Evolutionary conservation across 805 yeast genomes (phyloP), one percentile per base, ranked within the genome.

Genomic region (Clavispora asparagi): DNA sequence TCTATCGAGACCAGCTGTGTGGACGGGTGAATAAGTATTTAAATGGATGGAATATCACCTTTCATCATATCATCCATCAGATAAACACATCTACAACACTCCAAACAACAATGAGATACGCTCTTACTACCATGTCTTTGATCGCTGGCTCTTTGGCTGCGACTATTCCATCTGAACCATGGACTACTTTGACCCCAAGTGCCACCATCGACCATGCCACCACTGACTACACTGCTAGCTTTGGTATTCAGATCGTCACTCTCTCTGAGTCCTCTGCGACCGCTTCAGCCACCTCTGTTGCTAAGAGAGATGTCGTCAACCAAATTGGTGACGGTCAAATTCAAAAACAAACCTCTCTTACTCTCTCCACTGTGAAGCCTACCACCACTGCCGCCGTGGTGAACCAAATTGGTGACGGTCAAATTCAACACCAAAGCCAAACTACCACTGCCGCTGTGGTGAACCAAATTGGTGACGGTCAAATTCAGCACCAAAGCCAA

Each of bases 181-280:
- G 86, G 86, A 65, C 85, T 45, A 82, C 89, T 45, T 74, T 85
- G 64, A 83, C 90, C 33, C 91, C 94, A 55, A 78, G 77, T 41
- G 63, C 79, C 8, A 59, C 75, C 40, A 73, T 74, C 49, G 54
- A 79, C 10, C 81, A 81, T 58, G 84, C 81, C 50, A 55, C 74
- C 42, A 78, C 87, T 41, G 79, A 79, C 56, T 78, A 77, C 74
- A 49, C 77, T 37, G 63, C 68, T 41, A 61, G 76, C 42, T 85
- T 85, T 58, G 92, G 91, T 70, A 83, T 85, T 58, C 85, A 85
- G 49, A 80, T 85, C 52, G 67, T 73, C 52, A 78, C 85, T 49
- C 55, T 77, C 40, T 12, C 52, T 6, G 68, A 71, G 29, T 61
- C 71, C 26, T 52, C 74, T 30, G 37, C 6, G 13, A 11, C n/a